Conservation (phyloP, 202 grass and related monocot species). For the Setaria italica region DNA sequence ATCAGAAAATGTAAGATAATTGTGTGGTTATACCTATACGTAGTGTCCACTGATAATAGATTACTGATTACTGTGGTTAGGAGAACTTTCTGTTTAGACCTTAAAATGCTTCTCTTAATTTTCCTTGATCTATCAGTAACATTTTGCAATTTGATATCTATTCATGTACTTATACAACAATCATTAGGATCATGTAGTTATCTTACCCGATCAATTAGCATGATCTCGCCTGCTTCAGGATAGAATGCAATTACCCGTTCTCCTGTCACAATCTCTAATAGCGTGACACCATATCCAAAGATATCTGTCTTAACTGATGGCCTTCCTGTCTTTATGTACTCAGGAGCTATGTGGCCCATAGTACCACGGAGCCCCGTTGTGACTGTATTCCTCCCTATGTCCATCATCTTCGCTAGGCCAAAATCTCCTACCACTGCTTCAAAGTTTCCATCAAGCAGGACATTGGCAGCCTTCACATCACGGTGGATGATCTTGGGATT, state of each 20-base stretch:
- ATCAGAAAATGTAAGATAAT: constrained; percentile 19
- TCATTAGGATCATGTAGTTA: constrained; percentile 14
- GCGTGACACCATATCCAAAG: constrained; percentile 83
- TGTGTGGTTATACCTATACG: neutral
- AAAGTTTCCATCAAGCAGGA: constrained; percentile 76
- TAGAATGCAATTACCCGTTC: constrained; percentile 73
- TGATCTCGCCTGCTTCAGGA: constrained; percentile 64
- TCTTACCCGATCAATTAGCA: constrained; percentile 83
- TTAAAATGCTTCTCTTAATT: constrained; percentile 24
- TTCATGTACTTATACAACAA: neutral
- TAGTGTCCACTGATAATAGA: neutral
- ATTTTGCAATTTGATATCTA: constrained; percentile 10
- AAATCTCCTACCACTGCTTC: constrained; percentile 93
- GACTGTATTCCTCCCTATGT: constrained; percentile 74
- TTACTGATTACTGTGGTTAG: constrained; percentile 39
- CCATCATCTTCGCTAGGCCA: constrained; percentile 84
- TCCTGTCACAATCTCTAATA: constrained; percentile 84
- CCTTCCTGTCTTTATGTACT: constrained; percentile 86
- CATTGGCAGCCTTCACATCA: constrained; percentile 92
- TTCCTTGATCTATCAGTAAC: constrained; percentile 23
- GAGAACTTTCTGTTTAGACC: neutral
- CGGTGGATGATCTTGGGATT: constrained; percentile 95
- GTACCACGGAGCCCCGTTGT: constrained; percentile 81
- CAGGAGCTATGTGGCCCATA: constrained; percentile 91
- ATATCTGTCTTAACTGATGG: constrained; percentile 93